phyloP scores from a whole-genome alignment of 78 protist genomes.

The Abeoforma whisleri region DNA sequence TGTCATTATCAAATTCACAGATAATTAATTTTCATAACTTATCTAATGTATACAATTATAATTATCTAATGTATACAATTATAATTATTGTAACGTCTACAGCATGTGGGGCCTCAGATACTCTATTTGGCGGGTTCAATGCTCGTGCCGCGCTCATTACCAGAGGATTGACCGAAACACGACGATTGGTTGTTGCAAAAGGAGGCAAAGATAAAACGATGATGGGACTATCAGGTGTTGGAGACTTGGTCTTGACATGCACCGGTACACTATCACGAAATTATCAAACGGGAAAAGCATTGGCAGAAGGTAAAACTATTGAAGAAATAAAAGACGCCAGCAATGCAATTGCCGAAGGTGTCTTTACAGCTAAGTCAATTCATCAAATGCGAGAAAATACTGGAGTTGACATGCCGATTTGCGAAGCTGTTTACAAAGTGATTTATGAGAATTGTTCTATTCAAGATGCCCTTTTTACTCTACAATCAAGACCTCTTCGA shows the following conservation, averaged over 20 bases:
- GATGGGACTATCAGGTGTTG: constrained; percentile 49
- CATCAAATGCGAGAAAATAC: background rate
- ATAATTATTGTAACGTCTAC: too few relatives aligned
- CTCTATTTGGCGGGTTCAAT: constrained; percentile 53
- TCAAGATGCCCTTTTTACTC: constrained; percentile 2
- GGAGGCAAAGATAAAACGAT: constrained; percentile 44
- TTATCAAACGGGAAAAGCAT: constrained; percentile 32
- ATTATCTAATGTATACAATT: too few relatives aligned
- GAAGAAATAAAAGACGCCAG: constrained; percentile 26
- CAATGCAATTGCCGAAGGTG: constrained; percentile 28
- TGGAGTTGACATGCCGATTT: constrained; percentile 34
- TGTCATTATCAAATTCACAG: too few relatives aligned
- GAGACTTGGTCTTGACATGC: constrained; percentile 56
- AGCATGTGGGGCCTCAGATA: constrained; percentile 58
- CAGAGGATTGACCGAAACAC: constrained; percentile 52
- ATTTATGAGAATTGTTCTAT: background rate
- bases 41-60: too few relatives aligned
- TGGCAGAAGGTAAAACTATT: constrained; percentile 49
- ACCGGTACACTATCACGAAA: constrained; percentile 49
- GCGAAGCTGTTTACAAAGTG: constrained; percentile 14
- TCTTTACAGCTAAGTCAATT: background rate
- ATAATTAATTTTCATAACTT: too few relatives aligned
- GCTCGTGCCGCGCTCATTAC: constrained; percentile 54
- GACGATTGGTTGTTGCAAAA: constrained; percentile 12
- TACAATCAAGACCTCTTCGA: constrained; percentile 5